Evolutionary conservation across 192 early-diverging fungal species (phyloP), one percentile per base, ranked within the genome.

Genomic region (Linnemannia schmuckeri): DNA sequence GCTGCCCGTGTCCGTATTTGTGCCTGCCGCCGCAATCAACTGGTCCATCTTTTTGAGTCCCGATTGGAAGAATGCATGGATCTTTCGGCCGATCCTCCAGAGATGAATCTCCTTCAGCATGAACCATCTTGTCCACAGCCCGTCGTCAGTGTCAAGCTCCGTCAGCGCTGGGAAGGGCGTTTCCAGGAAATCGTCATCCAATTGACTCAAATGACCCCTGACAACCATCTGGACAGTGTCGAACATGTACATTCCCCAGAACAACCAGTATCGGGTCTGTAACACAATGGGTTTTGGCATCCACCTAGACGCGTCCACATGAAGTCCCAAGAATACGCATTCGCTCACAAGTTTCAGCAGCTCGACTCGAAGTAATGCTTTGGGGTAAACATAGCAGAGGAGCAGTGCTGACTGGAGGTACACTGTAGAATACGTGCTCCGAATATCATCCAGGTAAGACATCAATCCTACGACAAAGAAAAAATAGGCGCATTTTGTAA

Each of bases 51-150:
- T 27, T 46, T 87, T 81, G 8, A 87, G 76, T 8, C 72, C 79
- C 0, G 79, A 57, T 44, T 87, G 85, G 20, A 87, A 87, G 71
- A 81, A 87, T 22, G 85, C 74, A 41, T 87, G 76, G 18, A 87
- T 77, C 57, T 87, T 87, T 7, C 79, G 74, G 12, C 85, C 85
- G 30, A 87, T 78, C 30, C 76, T 52, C 85, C 85, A 87, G 37
- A 87, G 68, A 42, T 81, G 77, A 38, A 87, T 70, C 44, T 87
- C 85, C 38, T 87, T 81, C 20, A 87, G 54, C 85, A 87, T 87
- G 44, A 87, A 87, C 85, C 85, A 87, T 20, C 85, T 41, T 30
- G 85, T 87, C 85, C 85, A 87, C 30, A 87, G 68, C 20, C 85
- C 85, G 17, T 87, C 79, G 47, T 87, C 85, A 35, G 77, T 44